These are phyloP conservation scores for Datura wrightii DNA, from an alignment of 257 asterid species.

Conservation along the genomic window DNA sequence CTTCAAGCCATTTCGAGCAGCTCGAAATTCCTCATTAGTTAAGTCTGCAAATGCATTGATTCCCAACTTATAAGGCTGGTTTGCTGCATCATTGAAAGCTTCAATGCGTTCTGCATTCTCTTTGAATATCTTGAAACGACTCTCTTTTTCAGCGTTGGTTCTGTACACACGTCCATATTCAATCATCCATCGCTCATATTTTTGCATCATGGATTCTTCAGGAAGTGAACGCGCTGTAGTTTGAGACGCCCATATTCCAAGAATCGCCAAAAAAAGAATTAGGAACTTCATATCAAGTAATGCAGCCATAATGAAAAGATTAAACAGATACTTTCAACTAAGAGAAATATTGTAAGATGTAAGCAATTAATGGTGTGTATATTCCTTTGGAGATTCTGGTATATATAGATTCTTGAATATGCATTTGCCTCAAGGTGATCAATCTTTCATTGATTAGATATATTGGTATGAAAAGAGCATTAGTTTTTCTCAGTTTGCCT, in stretches of 20 bases:
- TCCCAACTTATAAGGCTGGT: conserved; percentile 29
- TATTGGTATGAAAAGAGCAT: no score
- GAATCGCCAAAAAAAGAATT: conserved; percentile 15
- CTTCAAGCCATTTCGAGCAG: conserved; percentile 36
- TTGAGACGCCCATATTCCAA: conserved; percentile 34
- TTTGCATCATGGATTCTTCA: background rate
- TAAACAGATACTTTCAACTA: no score
- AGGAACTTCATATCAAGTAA: conserved; percentile 16
- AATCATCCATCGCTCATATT: conserved; percentile 35
- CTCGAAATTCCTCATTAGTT: conserved; percentile 36
- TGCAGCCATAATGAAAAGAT: background rate
- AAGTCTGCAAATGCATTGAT: conserved; percentile 38
- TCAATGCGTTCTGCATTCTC: conserved; percentile 30
- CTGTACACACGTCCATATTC: conserved; percentile 31
- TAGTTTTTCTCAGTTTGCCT: no score
- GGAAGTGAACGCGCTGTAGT: conserved; percentile 27
- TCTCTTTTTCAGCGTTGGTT: conserved; percentile 32
- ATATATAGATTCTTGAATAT: background rate
- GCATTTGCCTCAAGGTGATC: background rate
- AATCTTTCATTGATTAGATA: no score
- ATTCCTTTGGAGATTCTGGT: background rate
- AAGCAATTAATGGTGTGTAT: background rate
- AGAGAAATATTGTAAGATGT: background rate
- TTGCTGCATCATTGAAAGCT: conserved; percentile 32
- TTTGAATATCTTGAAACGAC: conserved; percentile 36